Evolutionary conservation across 306 rosid genomes (phyloP), one percentile per base, ranked within the genome.

Genomic region (Glycyrrhiza uralensis): DNA sequence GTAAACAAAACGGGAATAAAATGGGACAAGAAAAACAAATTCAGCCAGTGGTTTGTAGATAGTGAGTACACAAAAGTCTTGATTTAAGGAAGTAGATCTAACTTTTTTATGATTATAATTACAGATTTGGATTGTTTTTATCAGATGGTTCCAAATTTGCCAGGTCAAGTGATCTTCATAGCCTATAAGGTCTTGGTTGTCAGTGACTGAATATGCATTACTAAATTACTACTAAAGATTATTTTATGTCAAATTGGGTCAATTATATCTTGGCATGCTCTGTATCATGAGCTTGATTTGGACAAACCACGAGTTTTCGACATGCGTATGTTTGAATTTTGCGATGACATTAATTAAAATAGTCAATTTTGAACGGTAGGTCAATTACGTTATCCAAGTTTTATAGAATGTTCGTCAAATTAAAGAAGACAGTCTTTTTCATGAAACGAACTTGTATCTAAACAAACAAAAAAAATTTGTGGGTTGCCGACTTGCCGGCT

Each of bases 331-430:
- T 75, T 80, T 33, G 38, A 63, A 52, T 69, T 69, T 52, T 42
- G 24, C 22, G 28, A 60, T 60, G 52, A 52, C 67, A 12, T 28
- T 42, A 67, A 76, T 42, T 13, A 45, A 32, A 19, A 19, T 45
- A 51, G 61, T 49, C 41, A 29, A 26, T 72, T 72, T n/a, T 50
- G 13, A 59, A 36, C 7, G 33, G 14, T 20, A 14, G 50, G 70
- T 66, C 71, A 36, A 72, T 79, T 67, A 6, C 59, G 52, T 52
- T 68, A 66, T 80, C 80, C 77, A 52, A 0, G 26, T 74, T 74
- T n/a, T 45, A 67, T 61, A 45, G 77, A 75, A 80, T 69, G 77
- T 75, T 62, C 63, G 73, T 69, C 77, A 59, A 74, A 69, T 69
- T 73, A 59, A 74, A 69, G 49, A 74, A 19, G 10, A 44, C 17